phyloP scores from a whole-genome alignment of 306 rosid genomes.

The Erythrophleum fordii region DNA sequence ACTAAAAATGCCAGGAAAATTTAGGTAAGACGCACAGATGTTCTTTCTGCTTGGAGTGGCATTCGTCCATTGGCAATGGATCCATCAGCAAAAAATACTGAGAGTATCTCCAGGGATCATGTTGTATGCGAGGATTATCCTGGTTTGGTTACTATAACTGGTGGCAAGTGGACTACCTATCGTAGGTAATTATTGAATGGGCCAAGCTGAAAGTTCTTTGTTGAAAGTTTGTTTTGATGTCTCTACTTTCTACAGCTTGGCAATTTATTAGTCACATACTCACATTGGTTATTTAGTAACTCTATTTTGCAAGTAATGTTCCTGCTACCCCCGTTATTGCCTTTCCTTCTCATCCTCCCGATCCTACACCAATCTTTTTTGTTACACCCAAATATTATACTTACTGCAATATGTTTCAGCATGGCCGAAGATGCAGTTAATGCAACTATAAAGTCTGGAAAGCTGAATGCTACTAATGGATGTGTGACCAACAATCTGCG shows the following conservation, averaged over 20 bases:
- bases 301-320: conserved; percentile 14
- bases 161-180: conserved; percentile 99
- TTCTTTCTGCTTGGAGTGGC: conserved; percentile 99
- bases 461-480: conserved; percentile 67
- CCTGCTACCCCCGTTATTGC: conserved; percentile 24
- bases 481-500: conserved; percentile 69
- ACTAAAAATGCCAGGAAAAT: conserved; percentile 40
- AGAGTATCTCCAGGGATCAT: conserved; percentile 96
- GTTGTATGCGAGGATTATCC: conserved; percentile 98
- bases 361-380: conserved; percentile 31
- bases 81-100: conserved; percentile 88
- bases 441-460: conserved; percentile 92
- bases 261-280: conserved; percentile 20
- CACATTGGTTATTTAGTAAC: not conserved
- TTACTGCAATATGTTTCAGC: conserved; percentile 61
- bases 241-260: conserved; percentile 32
- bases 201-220: conserved; percentile 32
- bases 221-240: conserved; percentile 35
- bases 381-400: conserved; percentile 33
- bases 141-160: conserved; percentile 96
- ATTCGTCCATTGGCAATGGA: conserved; percentile 94
- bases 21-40: conserved; percentile 93
- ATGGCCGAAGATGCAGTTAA: conserved; percentile 99
- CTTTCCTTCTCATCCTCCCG: not conserved
- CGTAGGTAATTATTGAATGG: conserved; percentile 68